Base-by-base conservation (phyloP, 257 asterid genomes). In the Phtheirospermum japonicum region DNA sequence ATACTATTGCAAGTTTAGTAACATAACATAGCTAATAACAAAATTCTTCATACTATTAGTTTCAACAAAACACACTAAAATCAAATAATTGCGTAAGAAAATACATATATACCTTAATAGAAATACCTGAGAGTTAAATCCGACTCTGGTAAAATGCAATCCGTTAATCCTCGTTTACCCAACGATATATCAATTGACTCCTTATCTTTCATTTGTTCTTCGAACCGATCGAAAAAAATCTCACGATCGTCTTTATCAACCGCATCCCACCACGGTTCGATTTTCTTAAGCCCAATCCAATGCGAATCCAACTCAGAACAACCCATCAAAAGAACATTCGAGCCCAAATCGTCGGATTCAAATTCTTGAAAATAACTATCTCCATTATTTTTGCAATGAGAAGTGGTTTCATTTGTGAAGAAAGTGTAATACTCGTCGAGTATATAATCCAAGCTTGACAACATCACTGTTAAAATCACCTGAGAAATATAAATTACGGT, bases 261-360 rank as follows among this genome's bases (percentile, higher is more conserved):
- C 9, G 82, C 57, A 57, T 80, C 74, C 91, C 91, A 84, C 91
- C 91, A 84, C 2, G 91, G 91, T 50, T 77, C 82, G 11, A 71
- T 65, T 60, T 79, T 79, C 79, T 77, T 52, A 39, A 84, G 70
- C 45, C 76, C 87, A 46, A 73, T 58, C 80, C 83, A 79, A 16
- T 79, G 61, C 9, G 84, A 75, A 51, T 81, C 85, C 60, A 71
- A 10, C 52, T 76, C 65, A 53, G 88, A 68, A 65, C 57, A 68
- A 66, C 62, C 74, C 75, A 77, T 80, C 30, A n/a, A 70, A 65
- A 3, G 80, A 57, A 33, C 56, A 30, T 39, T 74, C 79, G 16
- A 60, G 77, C 16, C 37, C 37, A 69, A 63, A 59, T 66, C 72
- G 16, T 59, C 65, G 28, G 68, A 56, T 67, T 67, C 71, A 60